phyloP scores from a whole-genome alignment of 768 basidiomycete genomes.

The Termitomyces sp. region DNA sequence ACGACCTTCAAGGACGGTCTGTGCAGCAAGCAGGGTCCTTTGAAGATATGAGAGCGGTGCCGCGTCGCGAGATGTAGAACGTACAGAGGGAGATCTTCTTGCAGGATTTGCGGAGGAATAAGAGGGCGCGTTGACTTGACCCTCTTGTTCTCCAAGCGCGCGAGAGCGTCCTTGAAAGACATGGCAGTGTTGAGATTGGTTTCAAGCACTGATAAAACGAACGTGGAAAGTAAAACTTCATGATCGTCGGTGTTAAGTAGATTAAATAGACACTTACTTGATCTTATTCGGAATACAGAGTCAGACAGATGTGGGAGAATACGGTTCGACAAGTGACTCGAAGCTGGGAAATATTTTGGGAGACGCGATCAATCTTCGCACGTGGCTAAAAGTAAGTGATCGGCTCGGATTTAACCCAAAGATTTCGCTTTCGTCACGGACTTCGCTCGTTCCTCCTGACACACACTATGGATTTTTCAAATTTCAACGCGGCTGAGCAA shows the following conservation, averaged over 20 bases:
- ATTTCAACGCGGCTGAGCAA: slow-evolving; percentile 86
- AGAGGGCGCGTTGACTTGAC: slow-evolving; percentile 85
- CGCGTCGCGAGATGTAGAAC: slow-evolving; percentile 17
- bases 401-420: slow-evolving; percentile 1
- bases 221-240: not conserved
- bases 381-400: not conserved
- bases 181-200: slow-evolving; percentile 50
- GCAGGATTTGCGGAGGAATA: slow-evolving; percentile 91
- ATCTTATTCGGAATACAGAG: not conserved
- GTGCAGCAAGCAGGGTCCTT: slow-evolving; percentile 74
- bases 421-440: slow-evolving; percentile 9
- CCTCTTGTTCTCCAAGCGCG: slow-evolving; percentile 79
- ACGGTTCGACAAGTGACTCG: not conserved
- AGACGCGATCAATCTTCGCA: not conserved
- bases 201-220: slow-evolving; percentile 34
- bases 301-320: not conserved
- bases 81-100: slow-evolving; percentile 88
- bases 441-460: slow-evolving; percentile 5
- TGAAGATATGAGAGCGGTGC: slow-evolving; percentile 4
- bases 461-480: slow-evolving; percentile 82
- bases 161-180: slow-evolving; percentile 72
- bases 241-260: not conserved
- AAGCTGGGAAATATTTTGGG: not conserved
- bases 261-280: not conserved
- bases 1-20: slow-evolving; percentile 87